Percentiles rank a stretch among this genome's conserved stretches.
Evolutionary conservation across 352 stramenopile genomes (phyloP).

Genomic region (Pseudoperonospora humuli): DNA sequence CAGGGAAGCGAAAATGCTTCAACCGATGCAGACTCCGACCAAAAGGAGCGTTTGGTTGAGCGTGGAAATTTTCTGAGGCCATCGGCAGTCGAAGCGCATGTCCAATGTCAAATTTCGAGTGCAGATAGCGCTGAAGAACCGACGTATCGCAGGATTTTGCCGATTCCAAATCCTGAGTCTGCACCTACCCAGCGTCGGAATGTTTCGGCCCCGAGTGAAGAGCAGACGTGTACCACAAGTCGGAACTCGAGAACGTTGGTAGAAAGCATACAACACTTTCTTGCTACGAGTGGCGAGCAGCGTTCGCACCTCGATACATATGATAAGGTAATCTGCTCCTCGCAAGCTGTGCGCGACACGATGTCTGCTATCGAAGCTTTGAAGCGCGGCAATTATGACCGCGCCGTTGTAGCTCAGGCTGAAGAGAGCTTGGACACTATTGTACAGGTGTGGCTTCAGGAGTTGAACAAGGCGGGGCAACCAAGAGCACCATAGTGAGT

Average conservation of each 20-base stretch:
- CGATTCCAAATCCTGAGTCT: neutral
- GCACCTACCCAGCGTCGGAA: neutral
- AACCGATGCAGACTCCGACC: neutral
- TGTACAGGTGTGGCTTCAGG: conserved; percentile 12
- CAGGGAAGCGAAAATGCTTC: neutral
- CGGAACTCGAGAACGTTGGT: neutral
- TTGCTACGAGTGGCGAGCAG: neutral
- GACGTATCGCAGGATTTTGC: neutral
- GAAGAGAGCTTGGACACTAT: conserved; percentile 12
- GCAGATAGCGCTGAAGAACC: neutral
- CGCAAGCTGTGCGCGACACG: conserved; percentile 13
- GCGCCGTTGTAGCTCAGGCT: conserved; percentile 4
- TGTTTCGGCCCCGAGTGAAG: neutral
- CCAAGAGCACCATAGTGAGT: neutral
- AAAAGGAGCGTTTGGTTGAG: neutral
- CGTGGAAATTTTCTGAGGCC: conserved; percentile 5
- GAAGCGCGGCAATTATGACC: conserved; percentile 9
- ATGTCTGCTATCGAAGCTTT: conserved; percentile 14
- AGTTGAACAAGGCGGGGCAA: conserved; percentile 8
- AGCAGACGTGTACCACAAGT: neutral
- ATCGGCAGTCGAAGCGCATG: neutral
- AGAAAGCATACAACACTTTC: conserved; percentile 1
- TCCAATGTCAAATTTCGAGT: neutral
- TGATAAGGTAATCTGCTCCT: conserved; percentile 12
- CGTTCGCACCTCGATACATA: conserved; percentile 2